These are phyloP conservation scores for Botryotinia narcissicola DNA, from an alignment of 2,329 filamentous ascomycete genomes.

Conservation along the genomic window DNA sequence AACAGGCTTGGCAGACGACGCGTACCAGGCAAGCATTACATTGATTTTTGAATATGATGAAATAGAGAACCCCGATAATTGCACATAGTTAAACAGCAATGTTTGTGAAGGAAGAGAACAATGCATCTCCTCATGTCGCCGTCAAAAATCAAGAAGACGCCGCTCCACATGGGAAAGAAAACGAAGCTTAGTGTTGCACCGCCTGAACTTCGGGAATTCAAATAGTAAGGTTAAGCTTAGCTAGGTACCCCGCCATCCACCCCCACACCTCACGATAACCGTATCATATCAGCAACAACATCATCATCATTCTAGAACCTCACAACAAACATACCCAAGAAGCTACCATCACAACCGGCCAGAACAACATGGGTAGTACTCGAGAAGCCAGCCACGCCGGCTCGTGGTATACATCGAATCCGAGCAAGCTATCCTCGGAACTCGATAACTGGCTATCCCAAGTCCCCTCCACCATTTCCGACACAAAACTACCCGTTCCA, in stretches of 20 bases:
- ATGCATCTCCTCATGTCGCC: background rate
- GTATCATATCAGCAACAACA: background rate
- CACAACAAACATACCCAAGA: background rate
- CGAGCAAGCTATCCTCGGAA: slow-evolving; percentile 59
- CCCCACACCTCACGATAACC: background rate
- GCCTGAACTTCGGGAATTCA: background rate
- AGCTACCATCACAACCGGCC: too few relatives aligned
- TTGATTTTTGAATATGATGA: too few relatives aligned
- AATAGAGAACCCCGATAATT: background rate
- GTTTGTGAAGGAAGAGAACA: background rate
- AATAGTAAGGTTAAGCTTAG: background rate
- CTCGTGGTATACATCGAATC: slow-evolving; percentile 76
- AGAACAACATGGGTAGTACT: slow-evolving; percentile 36
- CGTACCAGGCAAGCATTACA: background rate
- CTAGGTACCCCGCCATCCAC: background rate
- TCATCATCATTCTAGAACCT: background rate
- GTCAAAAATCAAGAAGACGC: background rate
- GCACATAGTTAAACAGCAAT: background rate
- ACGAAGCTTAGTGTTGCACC: background rate
- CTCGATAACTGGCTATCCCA: slow-evolving; percentile 72
- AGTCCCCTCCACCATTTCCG: slow-evolving; percentile 66
- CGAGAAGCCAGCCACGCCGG: slow-evolving; percentile 74
- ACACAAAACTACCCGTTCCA: slow-evolving; percentile 60
- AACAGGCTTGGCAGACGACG: background rate
- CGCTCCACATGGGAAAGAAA: background rate